These are phyloP conservation scores for Chalciporus chontae DNA, from an alignment of 768 basidiomycete species.

Conservation along the genomic window DNA sequence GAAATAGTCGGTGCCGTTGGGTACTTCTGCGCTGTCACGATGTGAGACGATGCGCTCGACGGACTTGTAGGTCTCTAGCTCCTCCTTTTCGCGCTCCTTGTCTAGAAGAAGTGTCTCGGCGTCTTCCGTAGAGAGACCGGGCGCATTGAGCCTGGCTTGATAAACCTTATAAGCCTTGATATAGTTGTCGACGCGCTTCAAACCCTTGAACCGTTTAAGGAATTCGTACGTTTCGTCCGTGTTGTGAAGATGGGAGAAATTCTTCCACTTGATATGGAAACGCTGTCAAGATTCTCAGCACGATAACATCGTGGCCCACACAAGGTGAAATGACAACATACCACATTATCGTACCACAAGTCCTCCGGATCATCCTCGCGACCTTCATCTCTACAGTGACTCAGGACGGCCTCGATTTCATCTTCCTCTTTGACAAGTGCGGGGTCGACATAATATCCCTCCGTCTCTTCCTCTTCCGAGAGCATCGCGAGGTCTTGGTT, in stretches of 20 bases:
- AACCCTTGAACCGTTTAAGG: conserved; percentile 89
- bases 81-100: conserved; percentile 87
- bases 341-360: conserved; percentile 84
- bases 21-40: conserved; percentile 52
- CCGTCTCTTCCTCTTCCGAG: conserved; percentile 53
- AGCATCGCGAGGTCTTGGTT: conserved; percentile 74
- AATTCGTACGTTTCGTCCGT: conserved; percentile 99
- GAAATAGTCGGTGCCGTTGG: conserved; percentile 75
- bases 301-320: background rate
- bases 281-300: conserved; percentile 50
- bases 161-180: conserved; percentile 86
- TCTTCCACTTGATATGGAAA: conserved; percentile 99
- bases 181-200: conserved; percentile 98
- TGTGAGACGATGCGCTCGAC: conserved; percentile 89
- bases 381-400: conserved; percentile 83
- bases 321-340: conserved; percentile 32
- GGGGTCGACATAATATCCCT: conserved; percentile 54
- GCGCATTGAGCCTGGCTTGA: conserved; percentile 59
- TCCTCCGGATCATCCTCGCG: conserved; percentile 74
- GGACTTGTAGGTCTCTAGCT: conserved; percentile 84
- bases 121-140: conserved; percentile 80
- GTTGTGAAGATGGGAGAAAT: conserved; percentile 96
- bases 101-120: conserved; percentile 85
- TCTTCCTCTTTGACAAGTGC: conserved; percentile 61
- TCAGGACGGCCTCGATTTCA: conserved; percentile 90